Base-by-base conservation (phyloP, 148 eudicot species). In the Camellia sinensis region DNA sequence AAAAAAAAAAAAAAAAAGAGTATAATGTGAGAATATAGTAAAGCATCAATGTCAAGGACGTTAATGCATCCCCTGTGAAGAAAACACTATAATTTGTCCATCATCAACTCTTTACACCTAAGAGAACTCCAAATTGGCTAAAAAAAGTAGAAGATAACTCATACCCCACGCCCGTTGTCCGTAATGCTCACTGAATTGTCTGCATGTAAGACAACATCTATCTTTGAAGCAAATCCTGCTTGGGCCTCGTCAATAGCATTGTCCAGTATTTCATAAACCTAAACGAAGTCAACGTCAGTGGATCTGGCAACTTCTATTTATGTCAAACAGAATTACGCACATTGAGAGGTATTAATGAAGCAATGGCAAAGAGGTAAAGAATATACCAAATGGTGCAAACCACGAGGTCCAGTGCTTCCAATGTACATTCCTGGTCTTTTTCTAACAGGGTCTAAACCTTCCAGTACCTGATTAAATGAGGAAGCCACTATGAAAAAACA, bases 161-260 rank as follows among this genome's bases (percentile, higher is more conserved):
- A 82, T 92, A 96, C 99, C 97, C 99, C 99, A 59, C 99, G 98
- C n/a, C 99, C 99, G 80, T 96, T 87, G 86, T 96, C 99, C 15
- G 88, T 84, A 71, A 96, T 88, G 95, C 92, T 83, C 82, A 94
- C 98, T 78, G 99, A 96, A 78, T 91, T 89, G 69, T 96, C 98
- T 53, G 88, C 91, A 82, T 75, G 85, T 78, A 96, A 83, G 41
- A 86, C 71, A 46, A 96, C 98, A 29, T 93, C 93, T 70, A 94
- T 80, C 84, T 85, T 92, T 75, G 98, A 89, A 79, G 99, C 99
- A 88, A 75, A 94, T 79, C 99, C 99, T 74, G 98, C 99, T 86
- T 96, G 99, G 22, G 97, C 99, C 87, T 96, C 99, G 71, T 96
- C 99, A 61, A 96, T 84, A 68, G 89, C 94, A 85, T 96, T 96